Base-by-base conservation (phyloP, 2,329 filamentous ascomycete species). In the Rutstroemia sp. region DNA sequence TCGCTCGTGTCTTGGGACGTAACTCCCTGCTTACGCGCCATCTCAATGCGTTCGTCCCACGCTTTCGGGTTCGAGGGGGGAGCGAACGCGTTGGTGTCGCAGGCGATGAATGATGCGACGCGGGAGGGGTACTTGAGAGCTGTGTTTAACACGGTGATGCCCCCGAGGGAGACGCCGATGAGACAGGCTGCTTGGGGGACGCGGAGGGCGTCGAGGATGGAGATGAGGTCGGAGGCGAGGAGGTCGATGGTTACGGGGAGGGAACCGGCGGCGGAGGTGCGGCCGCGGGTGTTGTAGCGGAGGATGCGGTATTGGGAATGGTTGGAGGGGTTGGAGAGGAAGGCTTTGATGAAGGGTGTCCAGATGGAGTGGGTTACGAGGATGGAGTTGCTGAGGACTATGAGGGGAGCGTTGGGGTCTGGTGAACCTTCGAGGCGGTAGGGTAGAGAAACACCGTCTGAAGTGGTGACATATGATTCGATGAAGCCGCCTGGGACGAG, bases 381-480 rank as follows among this genome's bases (percentile, higher is more conserved):
- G 50, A 95, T 84, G 1, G 87, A 92, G 75, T 95, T 95, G 71
- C 79, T 79, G 63, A 92, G 86, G 19, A 89, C 83, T 10, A 95
- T 76, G 0, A 87, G 79, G 0, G 89, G 89, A 0, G 89, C 87
- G 19, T 79, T 68, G 0, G 84, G 81, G 34, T 84, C 77, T 0
- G 80, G 65, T 61, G 81, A 87, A 54, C 90, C 90, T 70, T 94
- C 88, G 2, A 95, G 78, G 14, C 83, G 80, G 72, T 89, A 95
- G 0, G 83, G 82, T 14, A 95, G 78, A 2, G 74, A 69, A 5
- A 90, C 82, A 1, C 82, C 83, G 65, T 95, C 89, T 0, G 75
- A 66, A 0, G 86, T 83, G 0, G 83, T 86, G 60, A 92, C 73
- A 63, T 80, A 88, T 0, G 88, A 90, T 59, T 80, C 73, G 58